Percentiles rank a stretch among this genome's conserved stretches.
phyloP scores from a whole-genome alignment of 108 stramenopile species.

The Nitzschia sp. region DNA sequence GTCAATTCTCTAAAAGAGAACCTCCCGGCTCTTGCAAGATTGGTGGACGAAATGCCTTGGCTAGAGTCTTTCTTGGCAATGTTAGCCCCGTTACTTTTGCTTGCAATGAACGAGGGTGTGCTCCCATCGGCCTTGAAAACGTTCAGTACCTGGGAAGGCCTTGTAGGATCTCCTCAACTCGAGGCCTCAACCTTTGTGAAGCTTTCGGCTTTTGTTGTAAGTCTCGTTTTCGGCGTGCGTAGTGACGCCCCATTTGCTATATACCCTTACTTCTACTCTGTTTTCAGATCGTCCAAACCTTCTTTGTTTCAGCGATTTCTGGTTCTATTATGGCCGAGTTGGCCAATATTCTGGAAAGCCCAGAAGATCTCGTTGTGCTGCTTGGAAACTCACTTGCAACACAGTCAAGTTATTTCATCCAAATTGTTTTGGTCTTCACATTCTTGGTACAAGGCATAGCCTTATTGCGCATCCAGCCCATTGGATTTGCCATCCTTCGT shows the following conservation, averaged over 20 bases:
- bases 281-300: conserved; percentile 52
- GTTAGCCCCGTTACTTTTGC: conserved; percentile 46
- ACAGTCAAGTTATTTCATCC: conserved; percentile 51
- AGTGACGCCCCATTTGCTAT: too few relatives aligned
- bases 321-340: conserved; percentile 42
- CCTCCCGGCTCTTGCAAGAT: conserved; percentile 35
- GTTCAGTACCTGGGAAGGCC: conserved; percentile 51
- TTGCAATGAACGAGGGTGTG: conserved; percentile 27
- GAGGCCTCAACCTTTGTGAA: conserved; percentile 57
- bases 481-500: conserved; percentile 35
- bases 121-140: conserved; percentile 36
- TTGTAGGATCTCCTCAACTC: conserved; percentile 28
- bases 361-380: conserved; percentile 33
- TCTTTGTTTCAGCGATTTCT: conserved; percentile 61
- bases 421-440: conserved; percentile 39
- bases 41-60: conserved; percentile 35
- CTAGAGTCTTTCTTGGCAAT: conserved; percentile 38
- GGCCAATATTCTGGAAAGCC: conserved; percentile 35
- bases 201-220: conserved; percentile 50
- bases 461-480: conserved; percentile 40
- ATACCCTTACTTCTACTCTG: too few relatives aligned
- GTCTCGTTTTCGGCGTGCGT: too few relatives aligned
- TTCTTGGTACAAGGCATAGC: conserved; percentile 35
- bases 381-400: conserved; percentile 50
- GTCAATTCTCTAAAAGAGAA: conserved; percentile 44